Evolutionary conservation across 139 green algal genomes (phyloP).

Genomic region (Closterium sp.): DNA sequence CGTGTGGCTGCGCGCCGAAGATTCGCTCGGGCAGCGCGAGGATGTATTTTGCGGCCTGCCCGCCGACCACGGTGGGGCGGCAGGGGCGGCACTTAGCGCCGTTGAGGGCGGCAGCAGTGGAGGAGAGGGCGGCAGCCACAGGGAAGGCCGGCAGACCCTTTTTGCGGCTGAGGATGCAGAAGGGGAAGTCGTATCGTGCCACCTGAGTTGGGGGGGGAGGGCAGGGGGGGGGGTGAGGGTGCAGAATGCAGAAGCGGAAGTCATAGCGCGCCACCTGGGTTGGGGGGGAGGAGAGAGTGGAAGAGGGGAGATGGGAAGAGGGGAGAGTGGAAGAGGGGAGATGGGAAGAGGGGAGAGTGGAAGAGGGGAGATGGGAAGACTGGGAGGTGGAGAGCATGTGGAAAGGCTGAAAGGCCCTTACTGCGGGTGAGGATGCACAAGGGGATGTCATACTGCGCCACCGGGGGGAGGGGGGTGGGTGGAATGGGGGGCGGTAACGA

Average conservation of each 20-base stretch:
- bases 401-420: too few species aligned
- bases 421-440: background rate
- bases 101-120: conserved; percentile 21
- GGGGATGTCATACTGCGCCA: conserved; percentile 5
- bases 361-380: background rate
- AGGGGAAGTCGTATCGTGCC: conserved; percentile 9
- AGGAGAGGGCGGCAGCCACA: conserved; percentile 1
- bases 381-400: background rate
- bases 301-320: too few species aligned
- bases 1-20: conserved; percentile 9
- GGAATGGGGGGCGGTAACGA: too few species aligned
- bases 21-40: conserved; percentile 4
- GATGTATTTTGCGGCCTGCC: conserved; percentile 8
- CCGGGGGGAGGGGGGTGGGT: too few species aligned
- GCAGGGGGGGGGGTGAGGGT: too few species aligned
- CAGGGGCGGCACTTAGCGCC: conserved; percentile 45
- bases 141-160: conserved; percentile 15
- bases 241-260: too few species aligned
- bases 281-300: too few species aligned
- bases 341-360: background rate
- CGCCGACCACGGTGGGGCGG: conserved; percentile 18
- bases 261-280: too few species aligned
- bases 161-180: conserved; percentile 40
- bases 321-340: too few species aligned
- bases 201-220: too few species aligned